phyloP scores from a whole-genome alignment of 2,329 filamentous ascomycete species.

The Scleromitrula shiraiana region DNA sequence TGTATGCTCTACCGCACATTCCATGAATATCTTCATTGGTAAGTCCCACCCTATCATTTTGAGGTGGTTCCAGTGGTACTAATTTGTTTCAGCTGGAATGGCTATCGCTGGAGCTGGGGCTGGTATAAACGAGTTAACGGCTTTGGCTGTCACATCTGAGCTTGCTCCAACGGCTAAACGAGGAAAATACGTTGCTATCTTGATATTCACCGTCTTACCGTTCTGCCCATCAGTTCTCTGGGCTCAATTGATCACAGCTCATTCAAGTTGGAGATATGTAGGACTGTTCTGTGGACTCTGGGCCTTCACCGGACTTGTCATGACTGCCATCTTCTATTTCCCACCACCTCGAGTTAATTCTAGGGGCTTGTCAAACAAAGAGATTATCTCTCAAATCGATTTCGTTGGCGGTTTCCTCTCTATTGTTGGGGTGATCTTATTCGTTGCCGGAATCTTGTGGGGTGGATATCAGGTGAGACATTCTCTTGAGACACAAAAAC shows the following conservation, averaged over 20 bases:
- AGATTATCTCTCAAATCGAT: slow-evolving; percentile 40
- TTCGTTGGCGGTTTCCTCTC: slow-evolving; percentile 43
- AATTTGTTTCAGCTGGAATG: slow-evolving; percentile 38
- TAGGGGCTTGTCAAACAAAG: slow-evolving; percentile 31
- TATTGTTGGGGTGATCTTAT: slow-evolving; percentile 41
- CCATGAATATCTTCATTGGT: slow-evolving; percentile 56
- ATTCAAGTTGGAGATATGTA: slow-evolving; percentile 45
- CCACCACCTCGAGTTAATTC: slow-evolving; percentile 41
- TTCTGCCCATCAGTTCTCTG: slow-evolving; percentile 54
- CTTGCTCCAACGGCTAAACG: slow-evolving; percentile 58
- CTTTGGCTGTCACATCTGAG: slow-evolving; percentile 59
- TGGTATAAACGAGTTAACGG: slow-evolving; percentile 60
- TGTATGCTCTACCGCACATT: slow-evolving; percentile 46
- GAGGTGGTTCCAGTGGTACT: too few species aligned
- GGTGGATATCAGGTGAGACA: slow-evolving; percentile 45
- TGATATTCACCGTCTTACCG: slow-evolving; percentile 53
- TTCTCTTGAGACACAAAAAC: too few species aligned
- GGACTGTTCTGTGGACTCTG: slow-evolving; percentile 45
- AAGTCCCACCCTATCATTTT: too few species aligned
- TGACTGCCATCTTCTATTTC: slow-evolving; percentile 45
- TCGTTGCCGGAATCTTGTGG: slow-evolving; percentile 47
- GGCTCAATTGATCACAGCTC: slow-evolving; percentile 44
- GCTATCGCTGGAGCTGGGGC: slow-evolving; percentile 54
- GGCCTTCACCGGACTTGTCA: slow-evolving; percentile 42
- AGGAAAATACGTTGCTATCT: slow-evolving; percentile 49